Evolutionary conservation across 768 basidiomycete species (phyloP), one percentile per base, ranked within the genome.

Genomic region (Pholiota microspora): DNA sequence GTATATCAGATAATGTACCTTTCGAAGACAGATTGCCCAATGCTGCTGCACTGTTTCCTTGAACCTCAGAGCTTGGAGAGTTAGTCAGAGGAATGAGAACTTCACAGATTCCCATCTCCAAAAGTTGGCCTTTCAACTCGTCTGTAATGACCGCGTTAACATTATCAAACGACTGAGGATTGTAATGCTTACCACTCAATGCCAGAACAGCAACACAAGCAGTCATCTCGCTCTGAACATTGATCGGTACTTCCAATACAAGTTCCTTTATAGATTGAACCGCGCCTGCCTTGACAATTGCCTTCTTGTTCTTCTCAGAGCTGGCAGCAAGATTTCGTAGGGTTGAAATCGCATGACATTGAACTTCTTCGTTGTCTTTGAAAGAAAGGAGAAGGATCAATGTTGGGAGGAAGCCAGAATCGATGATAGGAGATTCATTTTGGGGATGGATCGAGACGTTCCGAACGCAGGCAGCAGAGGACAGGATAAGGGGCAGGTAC

Each of bases 161-260:
- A 54, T 35, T 12, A 52, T 23, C n/a, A 32, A 34, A n/a, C 25
- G 27, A 34, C 48, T 0, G 9, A 25, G 45, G 24, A 21, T 40
- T 13, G 32, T 46, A n/a, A 45, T 46, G 63, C 89, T 52, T 69
- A 96, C 95, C 95, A 63, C 93, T 96, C 62, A 99, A 69, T 4
- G 96, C 97, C 58, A 99, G 73, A 12, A 98, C 97, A 15, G 97
- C 97, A 40, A 98, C 89, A 63, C 96, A 98, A 5, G 97, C 97
- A 38, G 97, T 99, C 97, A 99, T 99, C 74, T 98, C 97, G 65
- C 94, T 96, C 73, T 99, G 97, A 9, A 99, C 97, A 58, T 89
- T 90, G 76, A 97, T 85, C 3, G 97, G 94, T 1, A 98, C 96
- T 64, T 89, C 89, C 10, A 99, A 76, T 2, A 99, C 94, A 15